phyloP scores from a whole-genome alignment of 225 moss, liverwort and hornwort genomes.

The Polytrichum commune region DNA sequence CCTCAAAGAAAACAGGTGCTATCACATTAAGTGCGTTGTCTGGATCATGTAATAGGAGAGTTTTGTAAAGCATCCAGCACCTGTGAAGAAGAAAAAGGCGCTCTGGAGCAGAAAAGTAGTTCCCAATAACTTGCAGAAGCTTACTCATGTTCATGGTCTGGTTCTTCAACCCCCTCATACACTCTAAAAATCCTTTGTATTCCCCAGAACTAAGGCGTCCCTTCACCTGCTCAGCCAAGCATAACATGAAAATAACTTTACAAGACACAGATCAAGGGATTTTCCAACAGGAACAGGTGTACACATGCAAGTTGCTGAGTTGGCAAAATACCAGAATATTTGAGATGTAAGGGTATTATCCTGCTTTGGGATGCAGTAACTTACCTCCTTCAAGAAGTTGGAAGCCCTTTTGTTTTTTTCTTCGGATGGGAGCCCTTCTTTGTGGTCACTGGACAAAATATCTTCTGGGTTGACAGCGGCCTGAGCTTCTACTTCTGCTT shows the following conservation, averaged over 20 bases:
- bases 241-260: not conserved
- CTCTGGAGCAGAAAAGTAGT: slow-evolving; percentile 93
- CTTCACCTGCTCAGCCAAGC: slow-evolving; percentile 60
- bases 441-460: slow-evolving; percentile 30
- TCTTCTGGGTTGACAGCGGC: slow-evolving; percentile 39
- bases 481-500: slow-evolving; percentile 19
- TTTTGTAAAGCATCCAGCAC: slow-evolving; percentile 25
- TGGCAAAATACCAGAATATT: too few species aligned
- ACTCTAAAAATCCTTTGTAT: slow-evolving; percentile 76
- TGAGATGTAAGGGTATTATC: too few species aligned
- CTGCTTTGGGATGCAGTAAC: too few species aligned
- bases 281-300: not conserved
- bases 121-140: slow-evolving; percentile 65
- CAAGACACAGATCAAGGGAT: not conserved
- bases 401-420: slow-evolving; percentile 59
- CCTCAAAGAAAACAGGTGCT: too few species aligned
- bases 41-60: not conserved
- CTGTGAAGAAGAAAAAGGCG: slow-evolving; percentile 82
- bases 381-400: slow-evolving; percentile 75
- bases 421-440: slow-evolving; percentile 30
- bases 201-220: slow-evolving; percentile 83
- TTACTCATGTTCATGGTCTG: slow-evolving; percentile 75
- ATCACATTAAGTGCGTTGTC: too few species aligned
- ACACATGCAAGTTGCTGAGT: not conserved
- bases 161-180: slow-evolving; percentile 78